Percentiles rank a stretch among this genome's conserved stretches.
Conservation (phyloP, 2,329 filamentous ascomycete genomes). For the Colletotrichum sp. region DNA sequence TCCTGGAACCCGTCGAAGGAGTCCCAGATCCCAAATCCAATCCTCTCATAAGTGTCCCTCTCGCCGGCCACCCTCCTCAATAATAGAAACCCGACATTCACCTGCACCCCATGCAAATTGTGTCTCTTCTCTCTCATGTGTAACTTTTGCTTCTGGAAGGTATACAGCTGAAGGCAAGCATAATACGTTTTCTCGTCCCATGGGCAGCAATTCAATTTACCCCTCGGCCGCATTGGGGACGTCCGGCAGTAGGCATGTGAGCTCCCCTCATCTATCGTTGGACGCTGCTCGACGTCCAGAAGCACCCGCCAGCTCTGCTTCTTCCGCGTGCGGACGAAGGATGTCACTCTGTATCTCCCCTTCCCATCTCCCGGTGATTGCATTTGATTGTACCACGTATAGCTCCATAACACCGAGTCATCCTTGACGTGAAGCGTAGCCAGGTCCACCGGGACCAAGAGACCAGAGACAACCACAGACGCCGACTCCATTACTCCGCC, state of each 20-base stretch:
- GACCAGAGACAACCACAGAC: accelerated
- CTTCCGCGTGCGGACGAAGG: not conserved
- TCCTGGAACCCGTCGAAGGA: not conserved
- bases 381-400: not conserved
- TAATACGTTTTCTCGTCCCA: not conserved
- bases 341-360: not conserved
- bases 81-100: accelerated
- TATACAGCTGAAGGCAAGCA: not conserved
- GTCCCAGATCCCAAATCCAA: not conserved
- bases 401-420: not conserved
- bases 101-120: not conserved
- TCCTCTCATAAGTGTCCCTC: not conserved
- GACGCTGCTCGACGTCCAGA: not conserved
- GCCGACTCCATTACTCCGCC: not conserved
- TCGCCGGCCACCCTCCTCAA: not conserved
- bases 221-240: not conserved
- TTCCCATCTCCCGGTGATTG: not conserved
- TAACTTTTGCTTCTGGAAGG: not conserved
- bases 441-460: not conserved
- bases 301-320: not conserved
- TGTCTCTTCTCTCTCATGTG: accelerated
- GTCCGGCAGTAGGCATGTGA: not conserved
- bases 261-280: not conserved
- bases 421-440: not conserved
- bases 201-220: accelerated